A percentile compares a stretch with the other conserved stretches of the same genome.
phyloP scores from a whole-genome alignment of 2,329 filamentous ascomycete species.

The Thelonectria discophora region DNA sequence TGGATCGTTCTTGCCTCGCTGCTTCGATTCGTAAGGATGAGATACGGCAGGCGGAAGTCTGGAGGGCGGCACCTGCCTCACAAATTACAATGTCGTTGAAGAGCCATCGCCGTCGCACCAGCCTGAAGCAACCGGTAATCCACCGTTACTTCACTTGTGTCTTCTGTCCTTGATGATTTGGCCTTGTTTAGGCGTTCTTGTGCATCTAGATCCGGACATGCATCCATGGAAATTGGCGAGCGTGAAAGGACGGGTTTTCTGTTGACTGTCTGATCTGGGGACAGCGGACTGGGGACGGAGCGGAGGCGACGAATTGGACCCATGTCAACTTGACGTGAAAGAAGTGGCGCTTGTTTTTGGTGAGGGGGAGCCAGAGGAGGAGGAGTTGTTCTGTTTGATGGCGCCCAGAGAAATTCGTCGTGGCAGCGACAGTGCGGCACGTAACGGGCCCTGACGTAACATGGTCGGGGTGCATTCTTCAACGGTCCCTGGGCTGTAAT shows the following conservation, averaged over 20 bases:
- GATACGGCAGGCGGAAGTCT: no score
- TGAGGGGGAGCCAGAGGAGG: conserved; percentile 21
- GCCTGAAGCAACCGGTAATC: background rate
- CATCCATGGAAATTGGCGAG: conserved; percentile 3
- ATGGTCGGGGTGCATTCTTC: conserved; percentile 7
- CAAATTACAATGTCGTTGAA: conserved; percentile 9
- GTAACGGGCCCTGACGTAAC: conserved; percentile 22
- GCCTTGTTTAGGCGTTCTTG: conserved; percentile 2
- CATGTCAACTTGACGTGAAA: conserved; percentile 13
- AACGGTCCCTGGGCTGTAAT: background rate
- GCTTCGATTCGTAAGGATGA: no score
- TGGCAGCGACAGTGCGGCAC: background rate
- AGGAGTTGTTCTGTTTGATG: conserved; percentile 9
- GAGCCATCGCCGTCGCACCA: background rate
- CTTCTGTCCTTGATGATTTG: background rate
- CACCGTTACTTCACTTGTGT: no score
- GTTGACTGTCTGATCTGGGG: conserved; percentile 10
- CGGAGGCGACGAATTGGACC: conserved; percentile 12
- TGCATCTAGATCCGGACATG: conserved; percentile 11
- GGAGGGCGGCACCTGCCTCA: no score
- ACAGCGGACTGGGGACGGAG: conserved; percentile 13
- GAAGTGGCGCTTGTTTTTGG: conserved; percentile 17
- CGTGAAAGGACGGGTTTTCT: conserved; percentile 8
- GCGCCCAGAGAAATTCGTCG: background rate
- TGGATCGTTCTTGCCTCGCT: background rate